A percentile compares a stretch with the other conserved stretches of the same genome.
phyloP scores from a whole-genome alignment of 2,329 filamentous ascomycete genomes.

The Verticillium isaacii region DNA sequence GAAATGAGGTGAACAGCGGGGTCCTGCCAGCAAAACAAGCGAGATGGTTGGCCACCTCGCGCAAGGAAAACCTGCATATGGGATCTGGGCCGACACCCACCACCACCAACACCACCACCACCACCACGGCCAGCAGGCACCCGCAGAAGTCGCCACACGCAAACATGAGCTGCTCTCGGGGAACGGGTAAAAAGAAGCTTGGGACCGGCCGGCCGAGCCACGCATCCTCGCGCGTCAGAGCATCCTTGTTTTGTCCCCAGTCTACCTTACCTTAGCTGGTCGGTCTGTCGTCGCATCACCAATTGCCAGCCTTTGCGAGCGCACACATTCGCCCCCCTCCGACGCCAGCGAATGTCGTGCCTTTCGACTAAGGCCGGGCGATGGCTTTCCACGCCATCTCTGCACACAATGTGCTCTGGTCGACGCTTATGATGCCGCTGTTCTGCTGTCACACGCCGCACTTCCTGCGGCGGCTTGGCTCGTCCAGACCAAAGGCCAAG shows the following conservation, averaged over 20 bases:
- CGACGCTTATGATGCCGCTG: not conserved
- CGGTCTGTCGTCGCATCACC: not conserved
- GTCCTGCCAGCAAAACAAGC: not conserved
- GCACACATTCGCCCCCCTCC: not conserved
- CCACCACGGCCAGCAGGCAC: not conserved
- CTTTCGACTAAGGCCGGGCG: not conserved
- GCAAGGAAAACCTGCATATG: not conserved
- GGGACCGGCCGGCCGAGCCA: not conserved
- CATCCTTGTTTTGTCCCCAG: not conserved
- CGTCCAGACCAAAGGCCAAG: not conserved
- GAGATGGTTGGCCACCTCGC: not conserved
- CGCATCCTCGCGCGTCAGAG: not conserved
- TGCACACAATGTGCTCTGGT: not conserved
- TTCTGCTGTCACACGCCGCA: not conserved
- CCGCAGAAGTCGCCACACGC: not conserved
- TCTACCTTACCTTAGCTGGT: not conserved
- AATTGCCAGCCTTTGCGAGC: not conserved
- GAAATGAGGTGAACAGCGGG: not conserved
- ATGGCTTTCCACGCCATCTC: not conserved
- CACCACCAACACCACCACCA: not conserved
- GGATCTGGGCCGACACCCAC: not conserved
- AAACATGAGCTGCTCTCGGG: not conserved
- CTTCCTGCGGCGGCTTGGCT: not conserved
- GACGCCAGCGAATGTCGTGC: not conserved
- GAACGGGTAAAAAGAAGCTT: not conserved